Evolutionary conservation across 495 filamentous ascomycete genomes (phyloP), one percentile per base, ranked within the genome.

Genomic region (Chaetomium fimeti): DNA sequence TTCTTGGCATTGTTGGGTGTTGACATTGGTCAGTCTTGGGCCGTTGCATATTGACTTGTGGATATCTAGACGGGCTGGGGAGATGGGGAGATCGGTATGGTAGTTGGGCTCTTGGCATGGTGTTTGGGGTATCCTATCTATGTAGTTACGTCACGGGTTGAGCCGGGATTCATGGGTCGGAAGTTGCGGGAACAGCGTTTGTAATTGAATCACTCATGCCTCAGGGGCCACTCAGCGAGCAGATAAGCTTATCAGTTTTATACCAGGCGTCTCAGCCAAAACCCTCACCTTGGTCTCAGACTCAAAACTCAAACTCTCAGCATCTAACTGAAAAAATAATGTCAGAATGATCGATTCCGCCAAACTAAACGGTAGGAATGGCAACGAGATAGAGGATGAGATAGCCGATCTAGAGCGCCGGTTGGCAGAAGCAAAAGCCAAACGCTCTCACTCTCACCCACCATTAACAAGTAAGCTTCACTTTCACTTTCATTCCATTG

Each of bases 381-480:
- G 60, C 2, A 56, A 65, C 12, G 66, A 68, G 0, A 56, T 75
- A 52, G 67, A 71, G 20, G 32, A 56, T 45, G 74, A 77, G 40
- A 75, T 82, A 49, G 71, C 73, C 36, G 71, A 75, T 20, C 62
- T 82, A 0, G 77, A 80, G 63, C 71, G 68, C 28, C 74, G 69
- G 8, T 73, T 82, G 0, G 69, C 71, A 11, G 65, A 65, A 55
- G 78, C 76, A 42, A 79, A 74, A 60, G 65, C 64, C 16, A 51
- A 25, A 60, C 55, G 20, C 52, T 51, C 61, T 60, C 65, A 55
- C 48, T 13, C 62, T 52, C 48, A 61, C 18, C 48, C 38, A 57
- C 25, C 55, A 20, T 28, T 9, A 24, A 12, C 57, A 47, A 64
- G 51, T 61, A 25, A 29, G 43, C 42, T 49, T 25, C 36, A 45